Base-by-base conservation (phyloP, 306 rosid species). In the Casuarina cunninghamiana region DNA sequence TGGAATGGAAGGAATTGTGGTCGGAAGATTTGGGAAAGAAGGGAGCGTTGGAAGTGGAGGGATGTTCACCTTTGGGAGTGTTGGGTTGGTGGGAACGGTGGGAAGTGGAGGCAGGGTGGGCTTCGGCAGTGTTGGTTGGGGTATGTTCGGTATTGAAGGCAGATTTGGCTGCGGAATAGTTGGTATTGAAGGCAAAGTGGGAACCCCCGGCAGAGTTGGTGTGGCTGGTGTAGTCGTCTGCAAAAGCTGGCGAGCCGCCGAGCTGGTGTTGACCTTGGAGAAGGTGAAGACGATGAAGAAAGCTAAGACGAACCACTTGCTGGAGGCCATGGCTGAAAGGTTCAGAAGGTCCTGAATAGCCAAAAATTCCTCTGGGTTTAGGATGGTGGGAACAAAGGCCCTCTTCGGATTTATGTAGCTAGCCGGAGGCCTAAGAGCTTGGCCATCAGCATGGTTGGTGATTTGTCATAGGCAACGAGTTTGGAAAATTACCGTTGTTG, bases 161-260 rank as follows among this genome's bases (percentile, higher is more conserved):
- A 44, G 8, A 44, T 6, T 44, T 44, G 86, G 83, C 10, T 48
- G 19, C 2, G 80, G 86, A 58, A 83, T 65, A 32, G 66, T 79
- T 74, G 81, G 17, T 35, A 66, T 6, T 77, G 82, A 5, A 26
- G 83, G 81, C 73, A 75, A 77, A 46, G 41, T 46, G 50, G 50
- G 50, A 26, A 46, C 12, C 3, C 10, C 6, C 2, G 71, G 71
- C 44, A 65, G 9, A 3, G 43, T 65, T 39, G 70, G 17, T 12
- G 7, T 4, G 16, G 57, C n/a, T 7, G 73, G 78, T 42, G 77
- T 13, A 17, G 73, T 70, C 60, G 88, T 66, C 49, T 81, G 88
- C 67, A 84, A 32, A 5, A 84, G 85, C 58, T 80, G 57, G 57
- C 88, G 80, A 71, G 81, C 83, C 48, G 68, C 88, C 15, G 49